Conservation (phyloP, 75 land plant genomes). For the Adiantum capillusveneris region DNA sequence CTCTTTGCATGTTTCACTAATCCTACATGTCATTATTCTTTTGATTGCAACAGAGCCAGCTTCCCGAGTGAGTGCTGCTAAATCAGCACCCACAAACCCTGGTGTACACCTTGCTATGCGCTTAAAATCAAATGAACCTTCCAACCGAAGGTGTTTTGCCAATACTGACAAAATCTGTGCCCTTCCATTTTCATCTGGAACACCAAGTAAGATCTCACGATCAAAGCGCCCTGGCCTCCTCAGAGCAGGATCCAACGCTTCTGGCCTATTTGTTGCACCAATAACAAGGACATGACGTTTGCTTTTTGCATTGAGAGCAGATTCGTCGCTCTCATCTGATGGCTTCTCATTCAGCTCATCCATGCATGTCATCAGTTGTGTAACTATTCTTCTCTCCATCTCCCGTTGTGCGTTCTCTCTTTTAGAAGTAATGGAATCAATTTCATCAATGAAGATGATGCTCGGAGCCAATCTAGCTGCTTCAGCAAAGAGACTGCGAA, state of each 20-base stretch:
- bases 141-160: slow-evolving; percentile 54
- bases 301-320: slow-evolving; percentile 14
- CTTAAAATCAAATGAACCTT: slow-evolving; percentile 72
- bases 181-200: slow-evolving; percentile 92
- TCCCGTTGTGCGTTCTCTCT: slow-evolving; percentile 84
- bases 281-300: slow-evolving; percentile 81
- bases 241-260: slow-evolving; percentile 88
- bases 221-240: slow-evolving; percentile 94
- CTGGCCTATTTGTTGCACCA: slow-evolving; percentile 98
- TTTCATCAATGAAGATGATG: slow-evolving; percentile 79
- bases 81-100: slow-evolving; percentile 96
- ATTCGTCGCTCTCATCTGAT: slow-evolving; percentile 18
- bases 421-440: slow-evolving; percentile 95
- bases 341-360: slow-evolving; percentile 48
- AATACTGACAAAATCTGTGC: slow-evolving; percentile 64
- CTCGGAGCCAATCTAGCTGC: slow-evolving; percentile 84
- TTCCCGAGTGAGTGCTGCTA: slow-evolving; percentile 59
- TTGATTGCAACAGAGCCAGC: slow-evolving; percentile 81
- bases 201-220: slow-evolving; percentile 63
- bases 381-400: slow-evolving; percentile 95
- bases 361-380: slow-evolving; percentile 96
- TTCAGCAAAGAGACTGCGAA: slow-evolving; percentile 71
- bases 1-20: too few relatives aligned
- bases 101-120: slow-evolving; percentile 80
- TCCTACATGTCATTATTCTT: slow-evolving; percentile 56